These are phyloP conservation scores for Mucor racemosus DNA, from an alignment of 371 early-diverging fungal genomes.

Conservation along the genomic window DNA sequence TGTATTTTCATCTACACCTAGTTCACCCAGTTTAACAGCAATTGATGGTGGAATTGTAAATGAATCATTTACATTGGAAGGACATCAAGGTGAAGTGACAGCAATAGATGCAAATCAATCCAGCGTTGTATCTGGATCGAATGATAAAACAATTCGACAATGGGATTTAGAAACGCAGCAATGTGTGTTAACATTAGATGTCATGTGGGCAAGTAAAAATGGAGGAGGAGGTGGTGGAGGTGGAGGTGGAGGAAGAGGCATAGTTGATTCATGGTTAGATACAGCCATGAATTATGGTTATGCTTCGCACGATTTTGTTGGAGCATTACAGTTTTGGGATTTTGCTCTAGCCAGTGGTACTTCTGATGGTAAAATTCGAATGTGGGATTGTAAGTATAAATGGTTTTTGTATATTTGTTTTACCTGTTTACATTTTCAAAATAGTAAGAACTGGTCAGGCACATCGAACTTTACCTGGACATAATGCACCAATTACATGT, in stretches of 20 bases:
- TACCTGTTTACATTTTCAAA: not conserved
- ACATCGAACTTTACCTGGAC: slow-evolving; percentile 77
- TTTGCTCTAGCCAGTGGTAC: slow-evolving; percentile 87
- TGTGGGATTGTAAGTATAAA: slow-evolving; percentile 83
- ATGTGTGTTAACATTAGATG: slow-evolving; percentile 67
- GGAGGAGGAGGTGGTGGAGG: not conserved
- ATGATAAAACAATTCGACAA: slow-evolving; percentile 87
- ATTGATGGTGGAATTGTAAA: slow-evolving; percentile 32
- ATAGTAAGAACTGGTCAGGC: slow-evolving; percentile 79
- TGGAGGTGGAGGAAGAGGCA: not conserved
- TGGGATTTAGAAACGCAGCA: slow-evolving; percentile 88
- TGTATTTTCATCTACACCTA: slow-evolving; percentile 29
- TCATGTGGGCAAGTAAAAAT: slow-evolving; percentile 67
- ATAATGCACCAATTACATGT: slow-evolving; percentile 72
- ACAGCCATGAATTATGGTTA: slow-evolving; percentile 36
- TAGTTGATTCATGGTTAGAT: slow-evolving; percentile 34
- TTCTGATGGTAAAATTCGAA: slow-evolving; percentile 81
- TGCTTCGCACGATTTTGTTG: slow-evolving; percentile 63
- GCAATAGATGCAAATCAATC: slow-evolving; percentile 55
- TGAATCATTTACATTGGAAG: slow-evolving; percentile 50
- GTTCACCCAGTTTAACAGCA: slow-evolving; percentile 39
- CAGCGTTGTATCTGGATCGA: slow-evolving; percentile 76
- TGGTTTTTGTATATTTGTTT: slow-evolving; percentile 70
- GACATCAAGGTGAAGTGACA: slow-evolving; percentile 60
- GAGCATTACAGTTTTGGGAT: slow-evolving; percentile 81